Evolutionary conservation across 2,329 filamentous ascomycete species (phyloP).

Genomic region (Ceratocystiopsis sp.): DNA sequence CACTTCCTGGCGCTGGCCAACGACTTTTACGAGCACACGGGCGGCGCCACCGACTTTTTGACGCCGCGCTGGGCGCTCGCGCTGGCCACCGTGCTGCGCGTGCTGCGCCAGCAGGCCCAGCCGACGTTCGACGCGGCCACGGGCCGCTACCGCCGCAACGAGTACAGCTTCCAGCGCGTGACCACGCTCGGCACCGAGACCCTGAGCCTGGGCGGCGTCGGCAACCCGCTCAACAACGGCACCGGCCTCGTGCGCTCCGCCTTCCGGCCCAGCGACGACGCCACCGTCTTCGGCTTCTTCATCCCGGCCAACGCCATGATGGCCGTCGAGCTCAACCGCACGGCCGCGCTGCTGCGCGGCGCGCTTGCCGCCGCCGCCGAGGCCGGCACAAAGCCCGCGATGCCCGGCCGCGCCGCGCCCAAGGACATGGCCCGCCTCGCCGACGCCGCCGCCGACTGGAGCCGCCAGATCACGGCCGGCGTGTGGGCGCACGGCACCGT

Average conservation of each 20-base stretch:
- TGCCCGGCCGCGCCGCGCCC: constrained; percentile 20
- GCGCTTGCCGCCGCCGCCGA: no score
- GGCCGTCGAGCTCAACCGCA: constrained; percentile 67
- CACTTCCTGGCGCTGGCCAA: constrained; percentile 78
- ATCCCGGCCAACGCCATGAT: constrained; percentile 96
- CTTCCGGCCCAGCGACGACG: constrained; percentile 89
- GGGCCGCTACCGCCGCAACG: constrained; percentile 48
- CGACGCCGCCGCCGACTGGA: constrained; percentile 38
- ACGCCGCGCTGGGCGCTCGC: constrained; percentile 64
- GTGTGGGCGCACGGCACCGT: constrained; percentile 77
- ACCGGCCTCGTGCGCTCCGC: constrained; percentile 81
- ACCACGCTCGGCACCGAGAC: constrained; percentile 84
- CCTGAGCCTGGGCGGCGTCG: constrained; percentile 60
- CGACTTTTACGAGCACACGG: constrained; percentile 68
- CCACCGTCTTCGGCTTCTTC: constrained; percentile 84
- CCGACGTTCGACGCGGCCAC: constrained; percentile 61
- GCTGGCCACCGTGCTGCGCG: constrained; percentile 52
- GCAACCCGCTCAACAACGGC: constrained; percentile 75
- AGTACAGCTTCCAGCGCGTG: constrained; percentile 72
- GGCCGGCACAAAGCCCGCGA: no score
- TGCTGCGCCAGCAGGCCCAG: constrained; percentile 62
- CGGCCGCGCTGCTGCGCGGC: constrained; percentile 44
- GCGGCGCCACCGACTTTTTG: constrained; percentile 55
- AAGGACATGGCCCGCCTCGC: constrained; percentile 22
- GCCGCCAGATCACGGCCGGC: constrained; percentile 50